phyloP scores from a whole-genome alignment of 371 early-diverging fungal genomes.

The Lichtheimia ramosa region DNA sequence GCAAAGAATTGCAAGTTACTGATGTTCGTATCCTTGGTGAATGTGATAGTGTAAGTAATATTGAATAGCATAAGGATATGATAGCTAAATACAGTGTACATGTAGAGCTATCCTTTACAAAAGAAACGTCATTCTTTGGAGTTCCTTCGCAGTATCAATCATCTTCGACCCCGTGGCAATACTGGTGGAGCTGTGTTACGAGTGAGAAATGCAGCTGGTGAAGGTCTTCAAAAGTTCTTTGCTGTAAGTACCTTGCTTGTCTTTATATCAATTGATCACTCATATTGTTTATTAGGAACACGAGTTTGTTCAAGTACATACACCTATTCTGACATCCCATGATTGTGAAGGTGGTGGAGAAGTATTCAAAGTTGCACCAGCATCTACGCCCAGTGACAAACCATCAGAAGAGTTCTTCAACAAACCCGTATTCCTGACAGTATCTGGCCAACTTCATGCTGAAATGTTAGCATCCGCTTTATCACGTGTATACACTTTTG shows the following conservation, averaged over 20 bases:
- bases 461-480: slow-evolving; percentile 78
- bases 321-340: slow-evolving; percentile 82
- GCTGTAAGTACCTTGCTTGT: slow-evolving; percentile 35
- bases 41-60: slow-evolving; percentile 57
- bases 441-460: slow-evolving; percentile 88
- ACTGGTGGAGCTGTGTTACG: slow-evolving; percentile 75
- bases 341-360: slow-evolving; percentile 97
- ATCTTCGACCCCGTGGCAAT: slow-evolving; percentile 80
- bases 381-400: slow-evolving; percentile 14
- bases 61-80: background rate
- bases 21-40: slow-evolving; percentile 61
- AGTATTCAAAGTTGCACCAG: slow-evolving; percentile 64
- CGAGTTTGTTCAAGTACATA: slow-evolving; percentile 80
- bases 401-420: slow-evolving; percentile 71
- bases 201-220: slow-evolving; percentile 64
- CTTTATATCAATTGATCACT: background rate
- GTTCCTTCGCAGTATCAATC: slow-evolving; percentile 76
- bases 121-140: slow-evolving; percentile 83
- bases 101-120: slow-evolving; percentile 82
- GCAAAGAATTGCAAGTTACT: slow-evolving; percentile 69
- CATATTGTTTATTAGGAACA: slow-evolving; percentile 24
- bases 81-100: background rate
- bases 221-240: slow-evolving; percentile 76
- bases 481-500: slow-evolving; percentile 85
- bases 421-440: slow-evolving; percentile 78